phyloP scores from a whole-genome alignment of 176 grass and related monocot species.

The Thalia dealbata region DNA sequence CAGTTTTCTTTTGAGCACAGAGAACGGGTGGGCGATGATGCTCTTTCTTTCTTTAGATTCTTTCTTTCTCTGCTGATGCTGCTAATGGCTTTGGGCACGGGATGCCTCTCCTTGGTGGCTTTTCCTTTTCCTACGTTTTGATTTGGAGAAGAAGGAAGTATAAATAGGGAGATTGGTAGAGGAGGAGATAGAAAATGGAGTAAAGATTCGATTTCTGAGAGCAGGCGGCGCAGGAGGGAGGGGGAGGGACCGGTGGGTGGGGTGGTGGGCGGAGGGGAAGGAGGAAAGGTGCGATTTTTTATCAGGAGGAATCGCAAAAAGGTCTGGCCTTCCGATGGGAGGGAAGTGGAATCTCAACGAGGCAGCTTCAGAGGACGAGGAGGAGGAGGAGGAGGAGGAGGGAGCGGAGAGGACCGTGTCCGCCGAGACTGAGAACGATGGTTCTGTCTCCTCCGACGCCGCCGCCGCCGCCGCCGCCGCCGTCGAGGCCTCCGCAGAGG shows the following conservation, averaged over 20 bases:
- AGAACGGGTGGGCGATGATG: not conserved
- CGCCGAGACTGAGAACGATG: conserved; percentile 3
- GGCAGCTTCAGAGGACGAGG: not conserved
- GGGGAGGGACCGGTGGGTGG: not conserved
- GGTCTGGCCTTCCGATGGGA: not conserved
- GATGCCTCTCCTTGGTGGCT: not conserved
- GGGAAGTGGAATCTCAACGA: conserved; percentile 4
- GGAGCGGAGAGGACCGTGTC: not conserved
- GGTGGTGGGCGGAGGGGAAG: not conserved
- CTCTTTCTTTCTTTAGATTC: not conserved
- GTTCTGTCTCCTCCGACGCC: not conserved
- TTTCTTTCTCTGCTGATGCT: not conserved
- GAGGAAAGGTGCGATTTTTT: not conserved
- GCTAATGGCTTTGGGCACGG: not conserved
- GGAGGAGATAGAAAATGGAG: not conserved
- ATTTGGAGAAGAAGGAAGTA: not conserved
- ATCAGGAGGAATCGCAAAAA: not conserved
- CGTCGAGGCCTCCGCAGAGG: not conserved
- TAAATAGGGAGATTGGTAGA: not conserved
- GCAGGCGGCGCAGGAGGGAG: not conserved
- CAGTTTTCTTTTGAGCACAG: not conserved
- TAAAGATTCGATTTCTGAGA: not conserved
- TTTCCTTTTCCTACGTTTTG: not conserved
- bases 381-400: not conserved
- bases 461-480: not conserved